These are phyloP conservation scores for Iodosphaeria phyllophila DNA, from an alignment of 2,329 filamentous ascomycete species.

Conservation along the genomic window DNA sequence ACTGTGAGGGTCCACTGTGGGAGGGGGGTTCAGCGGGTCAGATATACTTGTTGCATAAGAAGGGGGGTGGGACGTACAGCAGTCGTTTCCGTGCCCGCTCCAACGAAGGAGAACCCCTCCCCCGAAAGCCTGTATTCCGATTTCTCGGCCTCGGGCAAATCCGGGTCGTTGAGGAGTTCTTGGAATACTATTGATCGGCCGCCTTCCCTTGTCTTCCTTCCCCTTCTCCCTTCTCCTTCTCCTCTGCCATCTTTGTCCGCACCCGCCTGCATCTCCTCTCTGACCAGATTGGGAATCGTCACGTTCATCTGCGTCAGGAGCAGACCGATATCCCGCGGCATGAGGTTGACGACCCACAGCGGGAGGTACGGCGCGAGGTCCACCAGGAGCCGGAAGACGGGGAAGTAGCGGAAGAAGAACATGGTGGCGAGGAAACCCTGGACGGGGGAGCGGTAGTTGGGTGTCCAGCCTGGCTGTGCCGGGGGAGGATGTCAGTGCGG, in stretches of 20 bases:
- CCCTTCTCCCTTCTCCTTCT: conserved; percentile 4
- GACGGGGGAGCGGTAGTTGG: conserved; percentile 13
- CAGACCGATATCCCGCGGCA: conserved; percentile 1
- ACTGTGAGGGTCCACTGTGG: conserved; percentile 13
- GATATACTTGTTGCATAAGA: no score
- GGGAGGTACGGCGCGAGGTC: conserved; percentile 3
- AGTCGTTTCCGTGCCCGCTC: conserved; percentile 14
- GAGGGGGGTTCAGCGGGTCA: no score
- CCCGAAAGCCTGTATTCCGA: conserved; percentile 4
- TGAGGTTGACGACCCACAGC: background rate
- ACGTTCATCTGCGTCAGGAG: conserved; percentile 5
- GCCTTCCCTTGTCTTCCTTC: conserved; percentile 4
- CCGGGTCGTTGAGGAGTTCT: conserved; percentile 5
- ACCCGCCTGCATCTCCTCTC: conserved; percentile 6
- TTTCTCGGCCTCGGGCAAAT: conserved; percentile 5
- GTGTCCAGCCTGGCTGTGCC: conserved; percentile 11
- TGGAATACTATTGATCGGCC: conserved; percentile 8
- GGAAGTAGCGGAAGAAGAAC: conserved; percentile 10
- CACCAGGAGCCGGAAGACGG: conserved; percentile 6
- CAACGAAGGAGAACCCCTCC: conserved; percentile 9
- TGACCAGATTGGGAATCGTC: conserved; percentile 5
- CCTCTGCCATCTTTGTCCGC: conserved; percentile 4
- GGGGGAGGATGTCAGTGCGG: background rate
- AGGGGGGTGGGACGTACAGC: no score
- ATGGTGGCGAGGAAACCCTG: conserved; percentile 6